Conservation (phyloP, 176 grass and related monocot species). For the Aegilops umbellulata region DNA sequence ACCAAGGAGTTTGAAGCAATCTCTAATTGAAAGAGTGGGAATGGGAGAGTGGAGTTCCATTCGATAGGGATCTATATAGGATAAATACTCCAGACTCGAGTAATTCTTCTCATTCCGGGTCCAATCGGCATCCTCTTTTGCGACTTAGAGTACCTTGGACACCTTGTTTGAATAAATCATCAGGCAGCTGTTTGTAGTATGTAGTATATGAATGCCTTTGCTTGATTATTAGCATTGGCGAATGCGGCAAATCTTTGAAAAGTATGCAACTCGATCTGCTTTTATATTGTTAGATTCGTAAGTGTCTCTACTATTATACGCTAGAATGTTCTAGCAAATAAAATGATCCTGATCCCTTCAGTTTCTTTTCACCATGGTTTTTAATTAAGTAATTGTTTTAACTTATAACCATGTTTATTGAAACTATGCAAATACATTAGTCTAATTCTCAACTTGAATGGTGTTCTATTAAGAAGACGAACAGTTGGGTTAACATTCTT, state of each 20-base stretch:
- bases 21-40: too few species aligned
- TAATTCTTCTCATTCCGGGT: background rate
- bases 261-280: background rate
- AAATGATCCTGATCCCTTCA: background rate
- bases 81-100: too few species aligned
- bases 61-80: too few species aligned
- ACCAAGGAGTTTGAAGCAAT: too few species aligned
- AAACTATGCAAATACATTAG: background rate
- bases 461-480: slow-evolving; percentile 21
- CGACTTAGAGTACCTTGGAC: background rate
- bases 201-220: background rate
- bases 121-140: background rate
- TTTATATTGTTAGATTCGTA: slow-evolving; percentile 3
- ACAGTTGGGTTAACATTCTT: slow-evolving; percentile 13
- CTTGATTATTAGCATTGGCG: background rate
- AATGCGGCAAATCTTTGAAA: background rate
- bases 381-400: background rate
- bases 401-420: background rate
- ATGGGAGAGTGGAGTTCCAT: too few species aligned
- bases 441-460: background rate
- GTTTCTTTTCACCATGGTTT: background rate
- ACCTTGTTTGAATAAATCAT: background rate
- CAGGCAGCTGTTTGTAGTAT: background rate
- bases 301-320: background rate
- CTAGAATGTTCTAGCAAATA: slow-evolving; percentile 1